phyloP scores from a whole-genome alignment of 306 rosid genomes.

The Erythrophleum fordii region DNA sequence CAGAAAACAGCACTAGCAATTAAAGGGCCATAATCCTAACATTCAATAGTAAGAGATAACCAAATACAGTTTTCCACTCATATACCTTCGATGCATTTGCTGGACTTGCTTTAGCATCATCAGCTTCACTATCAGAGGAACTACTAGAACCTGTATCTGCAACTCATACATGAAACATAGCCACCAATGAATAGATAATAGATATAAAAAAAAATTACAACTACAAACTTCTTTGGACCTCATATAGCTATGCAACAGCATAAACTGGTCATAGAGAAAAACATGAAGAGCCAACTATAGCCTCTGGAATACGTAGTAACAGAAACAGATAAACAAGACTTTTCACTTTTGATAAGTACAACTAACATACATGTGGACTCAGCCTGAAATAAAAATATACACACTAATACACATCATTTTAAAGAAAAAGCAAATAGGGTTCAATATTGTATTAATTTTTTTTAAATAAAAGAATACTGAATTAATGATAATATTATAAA shows the following conservation, averaged over 20 bases:
- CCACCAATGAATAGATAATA: slow-evolving; percentile 18
- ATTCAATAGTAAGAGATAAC: slow-evolving; percentile 7
- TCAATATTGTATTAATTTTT: background rate
- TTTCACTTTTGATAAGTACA: background rate
- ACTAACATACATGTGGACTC: background rate
- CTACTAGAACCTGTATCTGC: slow-evolving; percentile 67
- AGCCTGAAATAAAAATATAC: background rate
- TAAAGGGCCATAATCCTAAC: slow-evolving; percentile 24
- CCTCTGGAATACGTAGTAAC: background rate
- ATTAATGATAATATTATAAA: background rate
- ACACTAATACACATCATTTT: background rate
- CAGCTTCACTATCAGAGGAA: slow-evolving; percentile 69
- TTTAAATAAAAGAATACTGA: background rate
- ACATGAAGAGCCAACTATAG: background rate
- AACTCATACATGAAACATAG: slow-evolving; percentile 30
- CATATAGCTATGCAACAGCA: slow-evolving; percentile 30
- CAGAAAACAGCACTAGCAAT: slow-evolving; percentile 34
- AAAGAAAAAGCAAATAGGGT: background rate
- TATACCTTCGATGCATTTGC: slow-evolving; percentile 55
- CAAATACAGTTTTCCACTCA: slow-evolving; percentile 14
- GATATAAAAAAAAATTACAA: slow-evolving; percentile 1
- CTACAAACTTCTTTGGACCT: slow-evolving; percentile 27
- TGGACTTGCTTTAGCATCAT: slow-evolving; percentile 56
- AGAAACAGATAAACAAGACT: background rate
- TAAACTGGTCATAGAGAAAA: background rate